These are phyloP conservation scores for Yarrowia alimentaria DNA, from an alignment of 805 yeast genomes.

Conservation along the genomic window DNA sequence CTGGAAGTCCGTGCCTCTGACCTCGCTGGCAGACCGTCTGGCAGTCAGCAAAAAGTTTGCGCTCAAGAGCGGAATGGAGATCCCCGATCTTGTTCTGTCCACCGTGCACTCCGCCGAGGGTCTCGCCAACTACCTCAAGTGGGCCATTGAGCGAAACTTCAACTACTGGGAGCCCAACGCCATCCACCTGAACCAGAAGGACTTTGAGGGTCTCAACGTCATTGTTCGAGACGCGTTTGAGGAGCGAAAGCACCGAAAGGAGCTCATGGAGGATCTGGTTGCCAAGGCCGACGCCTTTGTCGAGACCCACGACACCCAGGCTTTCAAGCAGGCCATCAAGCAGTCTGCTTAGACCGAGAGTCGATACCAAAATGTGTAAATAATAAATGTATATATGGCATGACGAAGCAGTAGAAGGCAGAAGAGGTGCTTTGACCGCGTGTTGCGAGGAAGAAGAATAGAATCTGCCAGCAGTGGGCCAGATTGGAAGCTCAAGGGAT, in stretches of 20 bases:
- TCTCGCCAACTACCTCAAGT: conserved; percentile 43
- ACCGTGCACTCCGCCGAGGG: conserved; percentile 43
- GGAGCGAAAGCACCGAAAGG: conserved; percentile 47
- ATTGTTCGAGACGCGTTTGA: conserved; percentile 49
- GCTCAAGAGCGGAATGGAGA: conserved; percentile 48
- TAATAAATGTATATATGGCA: too few species aligned
- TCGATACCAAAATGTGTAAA: too few species aligned
- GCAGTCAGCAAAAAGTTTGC: conserved; percentile 50
- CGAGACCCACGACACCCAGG: conserved; percentile 34
- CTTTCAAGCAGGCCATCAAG: conserved; percentile 33
- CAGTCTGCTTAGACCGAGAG: too few species aligned
- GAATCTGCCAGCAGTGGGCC: too few species aligned
- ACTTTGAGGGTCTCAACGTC: conserved; percentile 56
- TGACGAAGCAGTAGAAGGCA: too few species aligned
- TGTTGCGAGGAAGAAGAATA: too few species aligned
- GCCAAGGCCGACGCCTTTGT: conserved; percentile 46
- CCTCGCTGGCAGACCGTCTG: conserved; percentile 51
- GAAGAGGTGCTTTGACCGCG: too few species aligned
- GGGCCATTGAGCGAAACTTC: conserved; percentile 44
- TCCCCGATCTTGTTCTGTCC: conserved; percentile 53
- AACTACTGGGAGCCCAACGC: conserved; percentile 76
- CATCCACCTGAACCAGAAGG: conserved; percentile 55
- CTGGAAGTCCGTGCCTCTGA: conserved; percentile 12
- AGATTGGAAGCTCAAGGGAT: too few species aligned
- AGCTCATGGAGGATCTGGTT: conserved; percentile 49